phyloP scores from a whole-genome alignment of 768 basidiomycete species.

The Cystobasidium ongulense region DNA sequence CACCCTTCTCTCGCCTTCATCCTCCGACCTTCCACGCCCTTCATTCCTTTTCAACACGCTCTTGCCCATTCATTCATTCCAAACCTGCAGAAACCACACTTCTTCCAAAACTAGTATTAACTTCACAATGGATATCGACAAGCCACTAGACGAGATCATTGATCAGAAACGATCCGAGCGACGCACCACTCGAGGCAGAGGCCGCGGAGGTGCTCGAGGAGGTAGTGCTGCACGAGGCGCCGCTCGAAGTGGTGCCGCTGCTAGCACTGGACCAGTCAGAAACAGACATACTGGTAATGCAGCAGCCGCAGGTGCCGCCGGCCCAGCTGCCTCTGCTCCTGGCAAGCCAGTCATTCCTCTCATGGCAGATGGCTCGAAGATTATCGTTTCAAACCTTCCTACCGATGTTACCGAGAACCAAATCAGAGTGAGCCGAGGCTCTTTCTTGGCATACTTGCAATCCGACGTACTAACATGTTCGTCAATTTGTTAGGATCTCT shows the following conservation, averaged over 20 bases:
- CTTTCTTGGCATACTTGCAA: not conserved
- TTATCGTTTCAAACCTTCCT: constrained; percentile 91
- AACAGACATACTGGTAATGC: constrained; percentile 20
- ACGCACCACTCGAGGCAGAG: constrained; percentile 13
- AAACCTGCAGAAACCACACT: not conserved
- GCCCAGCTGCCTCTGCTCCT: constrained; percentile 4
- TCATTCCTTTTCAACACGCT: not conserved
- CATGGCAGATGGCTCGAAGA: constrained; percentile 52
- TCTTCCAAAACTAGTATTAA: not conserved
- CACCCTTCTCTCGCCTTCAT: not conserved
- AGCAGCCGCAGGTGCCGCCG: not conserved
- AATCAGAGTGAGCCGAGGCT: constrained; percentile 70
- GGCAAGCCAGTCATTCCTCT: constrained; percentile 16
- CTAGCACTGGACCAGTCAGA: constrained; percentile 22
- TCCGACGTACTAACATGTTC: not conserved
- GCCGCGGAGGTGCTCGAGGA: constrained; percentile 23
- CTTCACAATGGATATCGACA: constrained; percentile 17
- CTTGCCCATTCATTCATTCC: not conserved
- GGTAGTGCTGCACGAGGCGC: not conserved
- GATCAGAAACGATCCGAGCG: constrained; percentile 11
- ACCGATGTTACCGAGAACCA: constrained; percentile 84
- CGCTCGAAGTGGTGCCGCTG: constrained; percentile 6
- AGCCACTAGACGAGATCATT: constrained; percentile 21
- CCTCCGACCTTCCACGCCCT: not conserved
- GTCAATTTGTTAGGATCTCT: constrained; percentile 65